Evolutionary conservation across 2,329 filamentous ascomycete species (phyloP).

Genomic region (Diaporthe citriasiana): DNA sequence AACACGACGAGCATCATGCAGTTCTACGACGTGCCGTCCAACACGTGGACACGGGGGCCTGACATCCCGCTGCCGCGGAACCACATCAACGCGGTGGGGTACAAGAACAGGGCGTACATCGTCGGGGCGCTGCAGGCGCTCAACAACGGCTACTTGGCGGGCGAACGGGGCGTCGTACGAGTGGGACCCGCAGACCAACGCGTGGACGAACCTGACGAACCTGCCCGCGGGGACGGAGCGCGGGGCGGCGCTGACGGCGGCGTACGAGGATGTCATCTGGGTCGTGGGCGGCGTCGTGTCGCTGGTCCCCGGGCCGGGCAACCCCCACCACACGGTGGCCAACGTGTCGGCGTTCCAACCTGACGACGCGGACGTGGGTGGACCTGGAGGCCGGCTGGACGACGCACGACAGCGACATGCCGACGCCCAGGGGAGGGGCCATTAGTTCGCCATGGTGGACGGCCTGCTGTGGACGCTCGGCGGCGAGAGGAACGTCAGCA

Average conservation of each 20-base stretch:
- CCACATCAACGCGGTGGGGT: slow-evolving; percentile 55
- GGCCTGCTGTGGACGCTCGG: slow-evolving; percentile 53
- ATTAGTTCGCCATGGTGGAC: slow-evolving; percentile 49
- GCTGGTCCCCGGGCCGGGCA: slow-evolving; percentile 40
- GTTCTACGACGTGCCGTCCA: slow-evolving; percentile 49
- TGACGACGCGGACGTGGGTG: slow-evolving; percentile 47
- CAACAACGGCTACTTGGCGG: slow-evolving; percentile 47
- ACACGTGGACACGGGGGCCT: slow-evolving; percentile 49
- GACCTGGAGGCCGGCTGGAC: slow-evolving; percentile 49
- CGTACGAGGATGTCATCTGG: slow-evolving; percentile 51
- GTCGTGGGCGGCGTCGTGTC: slow-evolving; percentile 55
- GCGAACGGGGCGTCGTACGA: slow-evolving; percentile 49
- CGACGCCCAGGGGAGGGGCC: slow-evolving; percentile 54
- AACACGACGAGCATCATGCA: slow-evolving; percentile 49
- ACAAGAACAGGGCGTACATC: slow-evolving; percentile 55
- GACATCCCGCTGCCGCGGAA: slow-evolving; percentile 51
- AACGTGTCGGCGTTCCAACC: slow-evolving; percentile 52
- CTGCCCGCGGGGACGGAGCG: slow-evolving; percentile 48
- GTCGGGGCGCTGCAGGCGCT: slow-evolving; percentile 53
- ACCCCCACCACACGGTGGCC: slow-evolving; percentile 48
- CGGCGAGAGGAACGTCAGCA: slow-evolving; percentile 53
- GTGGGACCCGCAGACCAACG: slow-evolving; percentile 48
- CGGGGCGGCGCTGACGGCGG: slow-evolving; percentile 53
- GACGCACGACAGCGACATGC: slow-evolving; percentile 50
- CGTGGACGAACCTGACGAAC: slow-evolving; percentile 48